Conservation (phyloP, 768 basidiomycete genomes). For the Naganishia vishniacii region DNA sequence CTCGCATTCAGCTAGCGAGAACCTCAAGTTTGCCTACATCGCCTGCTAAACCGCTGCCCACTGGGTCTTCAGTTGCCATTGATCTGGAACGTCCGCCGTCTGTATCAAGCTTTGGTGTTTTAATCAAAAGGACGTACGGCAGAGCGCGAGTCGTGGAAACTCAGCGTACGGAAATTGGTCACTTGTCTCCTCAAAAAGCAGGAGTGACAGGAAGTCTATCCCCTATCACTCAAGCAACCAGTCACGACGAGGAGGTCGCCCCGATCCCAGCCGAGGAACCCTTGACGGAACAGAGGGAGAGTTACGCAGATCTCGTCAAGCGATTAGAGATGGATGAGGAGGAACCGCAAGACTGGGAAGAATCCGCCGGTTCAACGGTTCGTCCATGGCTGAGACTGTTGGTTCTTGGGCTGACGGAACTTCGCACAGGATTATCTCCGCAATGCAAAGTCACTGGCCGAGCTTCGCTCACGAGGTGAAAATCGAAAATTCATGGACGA, state of each 20-base stretch:
- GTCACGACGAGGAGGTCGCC: not conserved
- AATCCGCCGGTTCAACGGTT: constrained; percentile 29
- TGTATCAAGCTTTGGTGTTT: not conserved
- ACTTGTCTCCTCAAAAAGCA: not conserved
- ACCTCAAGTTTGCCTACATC: constrained; percentile 10
- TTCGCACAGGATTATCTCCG: constrained; percentile 23
- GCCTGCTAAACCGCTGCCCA: not conserved
- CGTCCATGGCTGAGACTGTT: not conserved
- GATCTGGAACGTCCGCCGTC: not conserved
- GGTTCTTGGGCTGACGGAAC: not conserved
- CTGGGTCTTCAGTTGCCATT: not conserved
- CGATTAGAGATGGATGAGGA: constrained; percentile 37
- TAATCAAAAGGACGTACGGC: constrained; percentile 8
- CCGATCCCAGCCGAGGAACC: not conserved
- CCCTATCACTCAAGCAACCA: not conserved
- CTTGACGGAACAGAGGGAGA: constrained; percentile 27
- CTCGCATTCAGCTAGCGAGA: not conserved
- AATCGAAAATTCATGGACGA: constrained; percentile 47
- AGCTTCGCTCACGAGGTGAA: constrained; percentile 43
- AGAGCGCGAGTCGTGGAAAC: not conserved
- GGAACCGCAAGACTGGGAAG: constrained; percentile 21
- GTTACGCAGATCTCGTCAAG: constrained; percentile 41
- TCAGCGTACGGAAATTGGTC: not conserved
- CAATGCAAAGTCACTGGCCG: constrained; percentile 35
- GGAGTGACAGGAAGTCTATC: not conserved